Conservation (phyloP, 305 asterid species). For the Monarda citriodora region DNA sequence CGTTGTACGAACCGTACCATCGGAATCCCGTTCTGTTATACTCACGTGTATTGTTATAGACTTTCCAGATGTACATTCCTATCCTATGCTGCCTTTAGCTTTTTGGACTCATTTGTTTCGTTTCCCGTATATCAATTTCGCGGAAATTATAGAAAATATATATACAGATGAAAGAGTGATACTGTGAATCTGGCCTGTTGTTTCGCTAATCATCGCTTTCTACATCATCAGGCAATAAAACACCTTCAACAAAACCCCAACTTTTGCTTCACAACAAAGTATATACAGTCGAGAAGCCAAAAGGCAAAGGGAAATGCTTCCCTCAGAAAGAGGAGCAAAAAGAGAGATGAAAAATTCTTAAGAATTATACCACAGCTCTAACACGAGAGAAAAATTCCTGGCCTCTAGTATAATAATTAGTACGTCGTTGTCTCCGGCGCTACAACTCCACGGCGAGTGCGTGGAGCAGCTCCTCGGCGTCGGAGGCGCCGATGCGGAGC, state of each 20-base stretch:
- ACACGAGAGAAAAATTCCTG: conserved; percentile 8
- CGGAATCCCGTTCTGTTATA: conserved; percentile 3
- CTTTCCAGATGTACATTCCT: conserved; percentile 12
- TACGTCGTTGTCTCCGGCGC: conserved; percentile 1
- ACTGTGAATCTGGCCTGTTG: conserved; percentile 4
- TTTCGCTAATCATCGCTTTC: conserved; percentile 5
- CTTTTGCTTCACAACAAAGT: conserved; percentile 24
- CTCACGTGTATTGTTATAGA: conserved; percentile 5
- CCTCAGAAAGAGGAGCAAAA: not conserved
- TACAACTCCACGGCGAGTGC: conserved; percentile 37
- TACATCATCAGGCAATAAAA: conserved; percentile 24
- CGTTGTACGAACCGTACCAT: conserved; percentile 25
- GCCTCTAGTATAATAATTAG: conserved; percentile 14
- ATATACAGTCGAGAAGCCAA: conserved; percentile 36
- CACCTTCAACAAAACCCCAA: conserved; percentile 33
- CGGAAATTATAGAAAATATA: too few relatives aligned
- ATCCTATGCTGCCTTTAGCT: not conserved
- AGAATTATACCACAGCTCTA: conserved; percentile 21
- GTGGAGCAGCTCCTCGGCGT: conserved; percentile 42
- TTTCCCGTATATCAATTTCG: too few relatives aligned
- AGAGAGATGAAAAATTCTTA: not conserved
- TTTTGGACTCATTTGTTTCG: not conserved
- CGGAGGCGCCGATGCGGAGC: conserved; percentile 46
- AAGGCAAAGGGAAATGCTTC: conserved; percentile 14
- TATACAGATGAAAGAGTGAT: not conserved